Evolutionary conservation across 371 early-diverging fungal species (phyloP).

Genomic region (Syncephalastrum sp.): DNA sequence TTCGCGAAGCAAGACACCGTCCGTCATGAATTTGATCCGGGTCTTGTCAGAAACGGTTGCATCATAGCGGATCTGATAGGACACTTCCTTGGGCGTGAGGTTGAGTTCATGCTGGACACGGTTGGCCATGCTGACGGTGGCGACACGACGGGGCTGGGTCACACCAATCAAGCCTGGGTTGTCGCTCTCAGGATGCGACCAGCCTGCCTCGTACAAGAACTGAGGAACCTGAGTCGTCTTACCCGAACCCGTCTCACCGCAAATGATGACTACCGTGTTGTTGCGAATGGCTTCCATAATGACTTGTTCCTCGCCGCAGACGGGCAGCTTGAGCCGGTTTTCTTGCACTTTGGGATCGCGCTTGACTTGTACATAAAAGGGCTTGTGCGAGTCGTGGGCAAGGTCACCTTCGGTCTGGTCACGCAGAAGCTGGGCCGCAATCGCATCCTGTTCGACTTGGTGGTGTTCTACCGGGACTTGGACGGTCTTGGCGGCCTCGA

Average conservation of each 20-base stretch:
- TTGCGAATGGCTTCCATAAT: slow-evolving; percentile 93
- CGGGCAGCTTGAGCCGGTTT: slow-evolving; percentile 80
- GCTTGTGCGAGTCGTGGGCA: slow-evolving; percentile 37
- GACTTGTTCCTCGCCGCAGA: slow-evolving; percentile 92
- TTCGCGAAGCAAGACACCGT: slow-evolving; percentile 98
- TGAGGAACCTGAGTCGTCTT: slow-evolving; percentile 99
- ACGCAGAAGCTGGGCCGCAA: slow-evolving; percentile 36
- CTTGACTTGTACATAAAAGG: slow-evolving; percentile 80
- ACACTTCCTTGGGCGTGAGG: slow-evolving; percentile 54
- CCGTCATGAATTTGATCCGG: slow-evolving; percentile 98
- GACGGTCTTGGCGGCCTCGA: slow-evolving; percentile 41
- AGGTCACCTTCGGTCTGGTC: slow-evolving; percentile 44
- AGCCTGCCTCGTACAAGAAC: slow-evolving; percentile 97
- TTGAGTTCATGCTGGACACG: slow-evolving; percentile 94
- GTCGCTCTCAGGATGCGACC: slow-evolving; percentile 74
- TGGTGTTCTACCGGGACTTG: slow-evolving; percentile 19
- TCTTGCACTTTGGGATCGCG: slow-evolving; percentile 75
- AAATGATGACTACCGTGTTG: slow-evolving; percentile 86
- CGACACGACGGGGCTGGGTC: slow-evolving; percentile 99
- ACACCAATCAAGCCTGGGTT: slow-evolving; percentile 93
- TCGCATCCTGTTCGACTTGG: slow-evolving; percentile 43
- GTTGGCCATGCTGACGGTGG: slow-evolving; percentile 96
- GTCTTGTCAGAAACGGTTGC: slow-evolving; percentile 73
- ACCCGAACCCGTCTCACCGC: slow-evolving; percentile 99
- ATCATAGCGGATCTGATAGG: slow-evolving; percentile 91